Evolutionary conservation across 2,329 filamentous ascomycete genomes (phyloP), one percentile per base, ranked within the genome.

Genomic region (Penicillium glabrum): DNA sequence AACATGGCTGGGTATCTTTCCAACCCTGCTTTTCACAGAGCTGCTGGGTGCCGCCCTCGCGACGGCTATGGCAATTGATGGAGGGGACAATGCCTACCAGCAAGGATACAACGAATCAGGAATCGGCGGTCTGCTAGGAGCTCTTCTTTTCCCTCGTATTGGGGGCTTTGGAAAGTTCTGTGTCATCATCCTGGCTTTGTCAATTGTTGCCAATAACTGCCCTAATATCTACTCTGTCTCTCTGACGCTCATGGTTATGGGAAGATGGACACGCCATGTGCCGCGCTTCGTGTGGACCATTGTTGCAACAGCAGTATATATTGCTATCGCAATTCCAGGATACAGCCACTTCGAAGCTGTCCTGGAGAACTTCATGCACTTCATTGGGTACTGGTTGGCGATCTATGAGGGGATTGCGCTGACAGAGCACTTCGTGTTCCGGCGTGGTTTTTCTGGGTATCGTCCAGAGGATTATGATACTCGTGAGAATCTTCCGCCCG

Each of bases 121-220:
- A 11, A 84, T 88, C 16, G 88, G 88, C 19, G 89, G 88, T 24
- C 77, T 91, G 2, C 79, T 91, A 16, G 85, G 81, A 3, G 82
- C 85, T 13, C 85, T 89, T 3, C 79, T 91, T 56, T 82, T 83
- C 10, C 80, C 80, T 4, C 76, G 51, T 5, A 9, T 89, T 0
- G 87, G 87, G 37, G 79, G 77, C 37, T 91, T 91, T 69, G 89
- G 89, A 57, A 81, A 88, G 69, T 89, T 90, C 78, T 90, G 88
- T 70, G 74, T 89, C 27, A 79, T 88, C 46, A 77, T 89, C 44
- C 79, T 89, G 6, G 84, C 85, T 2, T 79, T 89, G 9, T 84
- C 82, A 47, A 88, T 87, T 68, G 79, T 89, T 59, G 86, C 85
- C 53, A 89, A 88, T 75, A 89, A 89, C 73, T 87, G 83, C 67